Evolutionary conservation across 1,284 basidiomycete genomes (phyloP), one percentile per base, ranked within the genome.

Genomic region (Puccinia novopanici): DNA sequence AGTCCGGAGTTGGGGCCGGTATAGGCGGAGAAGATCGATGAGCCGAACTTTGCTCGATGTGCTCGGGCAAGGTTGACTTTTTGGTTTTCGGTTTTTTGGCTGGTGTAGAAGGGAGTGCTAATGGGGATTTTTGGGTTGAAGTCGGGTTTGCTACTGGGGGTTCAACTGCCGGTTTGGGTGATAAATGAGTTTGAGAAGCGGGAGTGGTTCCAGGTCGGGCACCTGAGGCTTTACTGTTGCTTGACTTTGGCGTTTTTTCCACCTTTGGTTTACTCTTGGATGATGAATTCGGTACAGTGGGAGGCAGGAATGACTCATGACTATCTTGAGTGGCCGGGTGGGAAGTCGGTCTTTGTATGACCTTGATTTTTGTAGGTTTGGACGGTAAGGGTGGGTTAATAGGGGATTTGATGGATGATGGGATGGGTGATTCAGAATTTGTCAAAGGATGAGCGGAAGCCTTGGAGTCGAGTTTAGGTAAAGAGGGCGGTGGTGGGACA

Each of bases 311-410:
- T 54, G 37, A 17, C 37, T 78, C 75, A 42, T 27, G n/a, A 15
- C 9, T 59, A 63, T 70, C 54, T 27, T n/a, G 34, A 42, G 27
- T n/a, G 13, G 37, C 54, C 15, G 65, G 63, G 24, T 30, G 75
- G 19, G 48, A 3, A 10, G 54, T 22, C 27, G 65, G 63, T 19
- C 54, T 67, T 54, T 76, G 63, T 19, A 70, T 37, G 0, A 78
- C 65, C 54, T 78, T 78, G 54, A 78, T 78, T 59, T 78, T 78
- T 9, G 50, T 78, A 24, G 75, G 75, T 37, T 70, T 70, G n/a
- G 61, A 50, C 24, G 24, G 8, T 30, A 19, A 42, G 24, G 73
- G 9, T 15, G 75, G 59, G 34, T 67, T 76, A 17, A 61, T 2
- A 52, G 48, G 17, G 8, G 65, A 34, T 27, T 70, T 55, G 37